phyloP scores from a whole-genome alignment of 345 rosid species.

The Melaleuca alternifolia region DNA sequence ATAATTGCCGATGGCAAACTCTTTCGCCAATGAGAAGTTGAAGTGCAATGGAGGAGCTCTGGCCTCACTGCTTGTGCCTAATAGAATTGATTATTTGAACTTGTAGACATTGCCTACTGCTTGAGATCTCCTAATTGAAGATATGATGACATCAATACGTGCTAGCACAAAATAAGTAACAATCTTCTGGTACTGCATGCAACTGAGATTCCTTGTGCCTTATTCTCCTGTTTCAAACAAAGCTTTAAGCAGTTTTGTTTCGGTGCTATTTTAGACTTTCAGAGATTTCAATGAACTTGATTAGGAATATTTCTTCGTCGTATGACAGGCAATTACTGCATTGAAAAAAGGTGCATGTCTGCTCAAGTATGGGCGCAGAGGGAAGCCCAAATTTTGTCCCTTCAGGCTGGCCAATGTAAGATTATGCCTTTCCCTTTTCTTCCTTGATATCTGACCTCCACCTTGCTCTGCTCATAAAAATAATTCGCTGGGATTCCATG shows the following conservation, averaged over 20 bases:
- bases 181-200: not conserved
- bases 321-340: conserved; percentile 62
- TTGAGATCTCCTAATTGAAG: not conserved
- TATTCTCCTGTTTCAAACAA: not conserved
- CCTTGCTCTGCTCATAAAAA: not conserved
- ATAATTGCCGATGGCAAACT: not conserved
- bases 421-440: not conserved
- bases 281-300: not conserved
- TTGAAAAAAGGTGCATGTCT: conserved; percentile 66
- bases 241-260: not conserved
- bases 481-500: not conserved
- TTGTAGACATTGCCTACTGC: not conserved
- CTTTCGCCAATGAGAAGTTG: not conserved
- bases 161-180: not conserved
- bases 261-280: not conserved
- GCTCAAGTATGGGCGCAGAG: conserved; percentile 77
- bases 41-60: not conserved
- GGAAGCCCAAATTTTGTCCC: conserved; percentile 78
- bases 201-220: not conserved
- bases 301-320: not conserved
- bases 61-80: not conserved
- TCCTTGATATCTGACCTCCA: not conserved
- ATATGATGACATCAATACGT: not conserved
- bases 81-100: not conserved
- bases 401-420: conserved; percentile 73